Conservation (phyloP, 1,284 basidiomycete species). For the Schizophyllum commune region DNA sequence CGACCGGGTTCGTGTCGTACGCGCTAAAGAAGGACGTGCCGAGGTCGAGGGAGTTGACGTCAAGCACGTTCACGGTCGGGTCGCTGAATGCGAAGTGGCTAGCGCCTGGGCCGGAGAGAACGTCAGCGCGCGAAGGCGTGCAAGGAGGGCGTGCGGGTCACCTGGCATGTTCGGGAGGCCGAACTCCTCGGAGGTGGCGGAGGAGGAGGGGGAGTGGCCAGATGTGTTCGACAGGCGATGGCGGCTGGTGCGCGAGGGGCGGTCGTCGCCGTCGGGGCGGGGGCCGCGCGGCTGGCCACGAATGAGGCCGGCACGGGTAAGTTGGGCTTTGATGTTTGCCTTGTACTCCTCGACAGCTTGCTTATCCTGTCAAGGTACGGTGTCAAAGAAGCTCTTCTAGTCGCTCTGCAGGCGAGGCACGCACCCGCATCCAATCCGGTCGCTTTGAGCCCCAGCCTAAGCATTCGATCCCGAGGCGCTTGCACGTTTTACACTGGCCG, state of each 20-base stretch:
- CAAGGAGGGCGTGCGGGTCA: background rate
- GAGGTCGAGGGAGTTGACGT: background rate
- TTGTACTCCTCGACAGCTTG: slow-evolving; percentile 74
- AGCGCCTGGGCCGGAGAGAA: slow-evolving; percentile 11
- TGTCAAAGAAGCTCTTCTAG: background rate
- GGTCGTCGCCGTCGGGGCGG: slow-evolving; percentile 29
- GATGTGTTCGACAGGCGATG: slow-evolving; percentile 9
- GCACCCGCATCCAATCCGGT: slow-evolving; percentile 77
- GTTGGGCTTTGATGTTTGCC: slow-evolving; percentile 72
- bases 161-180: background rate
- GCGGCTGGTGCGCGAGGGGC: slow-evolving; percentile 22
- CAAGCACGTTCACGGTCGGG: background rate
- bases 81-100: slow-evolving; percentile 15
- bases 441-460: slow-evolving; percentile 74
- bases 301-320: slow-evolving; percentile 68
- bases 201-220: slow-evolving; percentile 11
- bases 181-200: slow-evolving; percentile 10
- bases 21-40: slow-evolving; percentile 4
- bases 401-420: slow-evolving; percentile 1
- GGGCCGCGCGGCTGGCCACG: slow-evolving; percentile 67
- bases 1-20: slow-evolving; percentile 15
- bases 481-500: slow-evolving; percentile 71
- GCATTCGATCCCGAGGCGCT: slow-evolving; percentile 67
- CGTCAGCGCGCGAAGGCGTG: background rate
- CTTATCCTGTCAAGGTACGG: slow-evolving; percentile 50